phyloP scores from a whole-genome alignment of 2,329 filamentous ascomycete genomes.

The Chrysoporthe austroafricana region DNA sequence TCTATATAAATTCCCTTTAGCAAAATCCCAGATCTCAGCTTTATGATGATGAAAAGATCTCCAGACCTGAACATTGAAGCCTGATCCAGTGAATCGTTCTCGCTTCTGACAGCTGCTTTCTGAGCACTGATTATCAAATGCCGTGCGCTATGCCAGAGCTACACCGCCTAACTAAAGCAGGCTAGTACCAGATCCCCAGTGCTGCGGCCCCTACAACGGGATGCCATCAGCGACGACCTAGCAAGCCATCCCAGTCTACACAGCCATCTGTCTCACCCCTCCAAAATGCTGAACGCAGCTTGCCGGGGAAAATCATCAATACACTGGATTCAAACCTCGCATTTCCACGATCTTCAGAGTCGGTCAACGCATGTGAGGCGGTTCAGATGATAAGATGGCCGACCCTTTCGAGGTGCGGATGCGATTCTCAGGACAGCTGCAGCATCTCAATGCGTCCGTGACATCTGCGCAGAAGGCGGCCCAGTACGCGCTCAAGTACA shows the following conservation, averaged over 20 bases:
- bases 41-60: neutral
- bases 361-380: neutral
- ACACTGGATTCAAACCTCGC: neutral
- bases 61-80: neutral
- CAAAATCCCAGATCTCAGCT: neutral
- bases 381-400: slow-evolving; percentile 46
- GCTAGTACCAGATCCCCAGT: neutral
- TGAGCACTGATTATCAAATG: neutral
- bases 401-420: slow-evolving; percentile 99
- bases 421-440: slow-evolving; percentile 89
- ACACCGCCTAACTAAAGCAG: slow-evolving; percentile 16
- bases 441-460: slow-evolving; percentile 88
- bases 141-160: neutral
- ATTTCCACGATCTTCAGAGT: neutral
- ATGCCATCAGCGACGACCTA: neutral
- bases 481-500: slow-evolving; percentile 91
- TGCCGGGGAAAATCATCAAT: neutral
- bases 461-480: slow-evolving; percentile 90
- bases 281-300: neutral
- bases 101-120: neutral
- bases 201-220: neutral
- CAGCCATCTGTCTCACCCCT: neutral
- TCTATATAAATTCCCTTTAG: neutral
- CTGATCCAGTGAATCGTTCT: neutral
- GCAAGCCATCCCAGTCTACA: neutral